A percentile compares a stretch with the other conserved stretches of the same genome.
phyloP scores from a whole-genome alignment of 164 flowering plant species.

The Tetracentron sinense region DNA sequence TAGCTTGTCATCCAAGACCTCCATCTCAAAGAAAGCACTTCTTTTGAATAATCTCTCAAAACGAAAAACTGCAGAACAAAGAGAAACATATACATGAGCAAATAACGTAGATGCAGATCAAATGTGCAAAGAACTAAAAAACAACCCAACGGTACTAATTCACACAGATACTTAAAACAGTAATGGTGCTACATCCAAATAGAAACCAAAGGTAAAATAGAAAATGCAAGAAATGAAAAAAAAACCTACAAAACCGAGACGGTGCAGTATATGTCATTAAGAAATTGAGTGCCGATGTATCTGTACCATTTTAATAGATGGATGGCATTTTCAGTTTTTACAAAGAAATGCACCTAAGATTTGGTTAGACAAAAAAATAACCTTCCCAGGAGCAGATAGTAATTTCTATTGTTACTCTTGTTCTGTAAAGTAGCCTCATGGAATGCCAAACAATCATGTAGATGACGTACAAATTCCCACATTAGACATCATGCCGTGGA shows the following conservation, averaged over 20 bases:
- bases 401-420: too few species aligned
- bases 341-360: too few species aligned
- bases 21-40: constrained; percentile 83
- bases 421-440: too few species aligned
- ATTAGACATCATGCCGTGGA: too few species aligned
- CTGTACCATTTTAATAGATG: too few species aligned
- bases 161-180: background rate
- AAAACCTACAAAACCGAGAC: background rate
- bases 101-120: background rate
- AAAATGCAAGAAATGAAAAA: background rate
- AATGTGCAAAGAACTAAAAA: background rate
- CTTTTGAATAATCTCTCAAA: constrained; percentile 88
- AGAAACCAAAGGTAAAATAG: background rate
- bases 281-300: too few species aligned
- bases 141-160: background rate
- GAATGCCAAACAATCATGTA: too few species aligned
- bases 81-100: constrained; percentile 1
- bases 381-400: too few species aligned
- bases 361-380: too few species aligned
- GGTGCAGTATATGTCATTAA: background rate
- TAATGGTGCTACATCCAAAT: background rate
- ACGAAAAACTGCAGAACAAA: constrained; percentile 65
- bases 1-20: constrained; percentile 96
- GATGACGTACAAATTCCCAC: too few species aligned
- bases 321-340: too few species aligned